phyloP scores from a whole-genome alignment of 495 filamentous ascomycete genomes.

The Aspergillus kassunensis region DNA sequence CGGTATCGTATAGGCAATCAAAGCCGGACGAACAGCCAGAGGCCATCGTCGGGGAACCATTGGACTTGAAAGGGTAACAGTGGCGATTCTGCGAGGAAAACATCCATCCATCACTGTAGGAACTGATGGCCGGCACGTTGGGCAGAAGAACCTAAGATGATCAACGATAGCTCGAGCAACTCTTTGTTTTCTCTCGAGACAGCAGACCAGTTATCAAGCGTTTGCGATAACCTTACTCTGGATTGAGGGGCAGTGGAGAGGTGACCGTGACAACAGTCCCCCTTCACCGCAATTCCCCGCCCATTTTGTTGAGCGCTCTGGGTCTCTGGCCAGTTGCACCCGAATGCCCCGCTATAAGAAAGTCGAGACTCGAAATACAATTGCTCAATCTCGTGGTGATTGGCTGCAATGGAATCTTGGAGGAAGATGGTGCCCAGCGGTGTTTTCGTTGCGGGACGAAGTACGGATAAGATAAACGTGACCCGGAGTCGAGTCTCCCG shows the following conservation, averaged over 20 bases:
- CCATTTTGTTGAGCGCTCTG: not conserved
- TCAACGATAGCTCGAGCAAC: not conserved
- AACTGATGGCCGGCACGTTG: too few species aligned
- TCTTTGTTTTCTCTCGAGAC: not conserved
- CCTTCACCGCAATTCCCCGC: constrained; percentile 12
- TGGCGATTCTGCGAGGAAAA: not conserved
- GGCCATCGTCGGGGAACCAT: not conserved
- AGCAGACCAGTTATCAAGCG: not conserved
- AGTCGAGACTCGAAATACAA: not conserved
- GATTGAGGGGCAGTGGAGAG: constrained; percentile 3
- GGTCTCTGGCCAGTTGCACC: not conserved
- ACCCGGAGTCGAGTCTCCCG: constrained; percentile 7
- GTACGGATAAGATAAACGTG: constrained; percentile 14
- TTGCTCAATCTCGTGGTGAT: not conserved
- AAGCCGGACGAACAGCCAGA: not conserved
- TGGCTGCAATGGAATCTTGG: not conserved
- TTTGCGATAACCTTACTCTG: constrained; percentile 4
- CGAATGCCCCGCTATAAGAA: constrained; percentile 3
- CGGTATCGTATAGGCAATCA: not conserved
- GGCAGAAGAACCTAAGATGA: too few species aligned
- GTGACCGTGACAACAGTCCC: constrained; percentile 1
- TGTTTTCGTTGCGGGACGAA: not conserved
- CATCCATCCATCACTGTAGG: too few species aligned
- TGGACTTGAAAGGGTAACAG: not conserved
- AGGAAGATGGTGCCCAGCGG: not conserved